Evolutionary conservation across 805 yeast species (phyloP), one percentile per base, ranked within the genome.

Genomic region (Kodamaea hsintzibuensis): DNA sequence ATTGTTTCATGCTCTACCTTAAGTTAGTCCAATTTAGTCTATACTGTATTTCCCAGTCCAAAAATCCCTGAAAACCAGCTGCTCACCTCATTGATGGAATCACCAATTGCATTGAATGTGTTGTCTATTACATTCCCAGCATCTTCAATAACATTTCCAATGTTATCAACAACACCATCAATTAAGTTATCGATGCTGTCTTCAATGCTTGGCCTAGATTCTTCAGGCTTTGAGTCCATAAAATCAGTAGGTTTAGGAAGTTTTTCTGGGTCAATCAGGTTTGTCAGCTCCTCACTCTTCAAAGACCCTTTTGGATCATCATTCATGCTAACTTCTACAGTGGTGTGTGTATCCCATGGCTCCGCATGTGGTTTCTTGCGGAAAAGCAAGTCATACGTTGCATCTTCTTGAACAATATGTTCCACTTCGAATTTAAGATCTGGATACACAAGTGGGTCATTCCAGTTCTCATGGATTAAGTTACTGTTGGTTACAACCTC

Each of bases 311-410:
- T 52, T 5, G 74, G 72, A 19, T 62, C 42, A 3, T 60, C 51
- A 50, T 69, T 69, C 2, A 67, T 58, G n/a, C 64, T 63, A 10
- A 51, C 51, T 16, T 57, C 50, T 16, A 61, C 51, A 1, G 66
- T 59, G 18, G 54, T 51, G 37, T 59, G 55, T 5, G 57, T 53
- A 12, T 54, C 55, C 44, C 44, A 40, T 5, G 44, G 25, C 13
- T 40, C 22, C 10, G 47, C 43, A 0, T 35, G 14, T 2, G 55
- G 52, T 27, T 55, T 52, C 38, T 54, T 49, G 27, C 49, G 54
- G 14, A 22, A n/a, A 35, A 76, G 57, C 13, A 63, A 53, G 60
- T 84, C 88, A 61, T 83, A 84, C 0, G 87, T 79, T 0, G 89
- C 78, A 49, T 73, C 71, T 9, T 73, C 61, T 17, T 40, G 42